Percentiles rank a stretch among this genome's conserved stretches.
Evolutionary conservation across 148 eudicot species (phyloP).

Genomic region (Vaccinium macrocarpon): DNA sequence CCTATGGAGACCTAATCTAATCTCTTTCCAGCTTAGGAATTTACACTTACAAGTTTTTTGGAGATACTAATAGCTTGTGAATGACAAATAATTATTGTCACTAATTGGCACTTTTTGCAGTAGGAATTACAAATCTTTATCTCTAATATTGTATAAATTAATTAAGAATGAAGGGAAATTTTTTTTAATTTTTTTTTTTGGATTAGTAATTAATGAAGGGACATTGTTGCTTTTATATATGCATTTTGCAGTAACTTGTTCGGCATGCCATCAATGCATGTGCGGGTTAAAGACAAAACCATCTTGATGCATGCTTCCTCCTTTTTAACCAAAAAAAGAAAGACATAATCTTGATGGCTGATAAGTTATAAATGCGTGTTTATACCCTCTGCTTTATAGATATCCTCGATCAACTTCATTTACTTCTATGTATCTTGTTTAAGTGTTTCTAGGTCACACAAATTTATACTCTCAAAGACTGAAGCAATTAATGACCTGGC

Average conservation of each 20-base stretch:
- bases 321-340: too few species aligned
- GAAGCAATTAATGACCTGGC: too few species aligned
- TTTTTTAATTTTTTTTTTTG: too few species aligned
- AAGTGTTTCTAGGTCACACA: neutral
- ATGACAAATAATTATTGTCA: neutral
- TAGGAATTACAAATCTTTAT: neutral
- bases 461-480: neutral
- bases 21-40: neutral
- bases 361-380: neutral
- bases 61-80: neutral
- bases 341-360: too few species aligned
- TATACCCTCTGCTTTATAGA: neutral
- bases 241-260: neutral
- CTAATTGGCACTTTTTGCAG: neutral
- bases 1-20: neutral
- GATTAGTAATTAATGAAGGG: neutral
- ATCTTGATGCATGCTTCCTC: too few species aligned
- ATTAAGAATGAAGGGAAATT: neutral
- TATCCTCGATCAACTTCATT: neutral
- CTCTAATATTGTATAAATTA: neutral
- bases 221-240: neutral
- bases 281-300: neutral
- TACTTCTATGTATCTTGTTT: neutral
- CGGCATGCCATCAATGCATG: conserved; percentile 9
- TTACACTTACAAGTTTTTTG: neutral